Conservation (phyloP, 331 rosid genomes). For the Spiraea crenata region DNA sequence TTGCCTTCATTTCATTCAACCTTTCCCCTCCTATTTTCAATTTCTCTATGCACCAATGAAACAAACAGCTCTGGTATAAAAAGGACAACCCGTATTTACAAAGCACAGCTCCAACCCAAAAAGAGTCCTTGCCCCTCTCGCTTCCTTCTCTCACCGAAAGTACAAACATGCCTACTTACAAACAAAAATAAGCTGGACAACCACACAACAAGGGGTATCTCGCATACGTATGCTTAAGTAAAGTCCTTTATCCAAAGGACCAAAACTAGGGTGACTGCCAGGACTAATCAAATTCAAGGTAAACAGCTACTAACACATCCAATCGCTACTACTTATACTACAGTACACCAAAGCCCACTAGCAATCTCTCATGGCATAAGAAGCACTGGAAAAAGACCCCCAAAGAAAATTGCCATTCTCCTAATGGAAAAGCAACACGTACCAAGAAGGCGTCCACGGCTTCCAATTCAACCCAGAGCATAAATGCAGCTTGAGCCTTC, state of each 20-base stretch:
- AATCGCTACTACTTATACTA: neutral
- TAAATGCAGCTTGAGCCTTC: slow-evolving; percentile 89
- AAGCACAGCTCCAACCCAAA: neutral
- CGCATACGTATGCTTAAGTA: neutral
- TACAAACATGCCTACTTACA: neutral
- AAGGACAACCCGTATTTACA: neutral
- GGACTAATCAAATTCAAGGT: neutral
- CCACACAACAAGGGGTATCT: neutral
- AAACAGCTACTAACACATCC: neutral
- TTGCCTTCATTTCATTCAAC: neutral
- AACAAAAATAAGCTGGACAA: neutral
- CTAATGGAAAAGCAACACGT: slow-evolving; percentile 3
- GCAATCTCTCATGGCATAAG: neutral
- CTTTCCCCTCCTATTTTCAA: neutral
- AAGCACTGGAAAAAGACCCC: neutral
- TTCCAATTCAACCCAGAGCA: slow-evolving; percentile 97
- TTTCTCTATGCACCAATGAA: neutral
- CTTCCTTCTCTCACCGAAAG: neutral
- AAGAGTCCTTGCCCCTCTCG: neutral
- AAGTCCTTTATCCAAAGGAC: neutral
- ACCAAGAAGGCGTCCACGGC: slow-evolving; percentile 96
- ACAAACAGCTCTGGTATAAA: neutral
- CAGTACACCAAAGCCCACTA: neutral
- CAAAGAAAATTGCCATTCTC: neutral
- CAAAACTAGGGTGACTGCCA: neutral